Evolutionary conservation across 2,329 filamentous ascomycete species (phyloP).

Genomic region (Delphinella strobiligena): DNA sequence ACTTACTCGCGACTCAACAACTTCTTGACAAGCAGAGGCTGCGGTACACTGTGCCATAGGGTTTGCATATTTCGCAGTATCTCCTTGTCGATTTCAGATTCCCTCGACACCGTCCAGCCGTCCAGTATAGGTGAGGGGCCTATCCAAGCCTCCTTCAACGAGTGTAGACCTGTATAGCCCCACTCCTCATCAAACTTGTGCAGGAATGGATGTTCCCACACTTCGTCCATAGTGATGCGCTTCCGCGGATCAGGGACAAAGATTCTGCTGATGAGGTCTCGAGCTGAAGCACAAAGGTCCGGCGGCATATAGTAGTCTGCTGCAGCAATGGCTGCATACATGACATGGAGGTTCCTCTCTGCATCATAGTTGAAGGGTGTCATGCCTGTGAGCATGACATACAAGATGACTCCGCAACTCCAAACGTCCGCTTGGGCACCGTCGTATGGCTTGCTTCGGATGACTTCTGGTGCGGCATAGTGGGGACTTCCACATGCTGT

Average conservation of each 20-base stretch:
- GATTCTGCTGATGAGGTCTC: constrained; percentile 68
- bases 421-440: constrained; percentile 85
- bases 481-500: constrained; percentile 95
- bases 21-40: constrained; percentile 57
- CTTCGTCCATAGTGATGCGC: constrained; percentile 66
- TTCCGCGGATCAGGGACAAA: constrained; percentile 65
- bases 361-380: constrained; percentile 65
- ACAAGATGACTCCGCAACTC: constrained; percentile 86
- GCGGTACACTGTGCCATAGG: constrained; percentile 77
- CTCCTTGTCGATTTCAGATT: constrained; percentile 64
- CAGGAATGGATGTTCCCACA: constrained; percentile 81
- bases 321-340: constrained; percentile 48
- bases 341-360: constrained; percentile 47
- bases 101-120: constrained; percentile 49
- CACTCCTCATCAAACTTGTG: constrained; percentile 64
- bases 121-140: constrained; percentile 45
- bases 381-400: constrained; percentile 70
- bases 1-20: constrained; percentile 40
- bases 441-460: constrained; percentile 64
- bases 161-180: constrained; percentile 50
- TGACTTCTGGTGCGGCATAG: constrained; percentile 88
- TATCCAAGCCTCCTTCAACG: constrained; percentile 34
- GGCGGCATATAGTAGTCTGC: constrained; percentile 37
- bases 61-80: constrained; percentile 77
- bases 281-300: constrained; percentile 51